Evolutionary conservation across 192 early-diverging fungal species (phyloP), one percentile per base, ranked within the genome.

Genomic region (Gamsiella multidivaricata): DNA sequence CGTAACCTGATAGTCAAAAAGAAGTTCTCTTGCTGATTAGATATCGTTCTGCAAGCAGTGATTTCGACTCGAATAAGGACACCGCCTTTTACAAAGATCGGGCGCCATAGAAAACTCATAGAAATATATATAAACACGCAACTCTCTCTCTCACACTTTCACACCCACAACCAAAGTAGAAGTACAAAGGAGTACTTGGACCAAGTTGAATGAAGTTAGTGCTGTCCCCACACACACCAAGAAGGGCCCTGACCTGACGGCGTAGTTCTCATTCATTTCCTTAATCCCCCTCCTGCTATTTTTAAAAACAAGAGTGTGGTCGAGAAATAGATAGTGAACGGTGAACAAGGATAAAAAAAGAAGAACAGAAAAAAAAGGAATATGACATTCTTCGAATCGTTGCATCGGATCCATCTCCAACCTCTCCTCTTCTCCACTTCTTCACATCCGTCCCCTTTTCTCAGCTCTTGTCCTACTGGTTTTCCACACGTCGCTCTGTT

Each of bases 1-100:
- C 3, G 97, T 98, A 45, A 92, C 92, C 93, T 94, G 68, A 2
- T 41, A 43, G 17, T 32, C 39, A 25, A 20, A 37, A n/a, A n/a
- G n/a, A n/a, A n/a, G n/a, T n/a, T n/a, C n/a, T n/a, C n/a, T n/a
- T n/a, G n/a, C n/a, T n/a, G n/a, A n/a, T n/a, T n/a, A n/a, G n/a
- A n/a, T n/a, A n/a, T n/a, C n/a, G n/a, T n/a, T n/a, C n/a, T n/a
- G n/a, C n/a, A n/a, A n/a, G n/a, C n/a, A n/a, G n/a, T n/a, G n/a
- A n/a, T n/a, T n/a, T n/a, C n/a, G n/a, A n/a, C n/a, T n/a, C n/a
- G n/a, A n/a, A n/a, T n/a, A n/a, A n/a, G n/a, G n/a, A n/a, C n/a
- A n/a, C n/a, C n/a, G n/a, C n/a, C n/a, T n/a, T n/a, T n/a, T n/a
- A n/a, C n/a, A n/a, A n/a, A n/a, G n/a, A n/a, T n/a, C n/a, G n/a